These are phyloP conservation scores for Ascochyta rabiei DNA, from an alignment of 2,329 filamentous ascomycete species.

Conservation along the genomic window DNA sequence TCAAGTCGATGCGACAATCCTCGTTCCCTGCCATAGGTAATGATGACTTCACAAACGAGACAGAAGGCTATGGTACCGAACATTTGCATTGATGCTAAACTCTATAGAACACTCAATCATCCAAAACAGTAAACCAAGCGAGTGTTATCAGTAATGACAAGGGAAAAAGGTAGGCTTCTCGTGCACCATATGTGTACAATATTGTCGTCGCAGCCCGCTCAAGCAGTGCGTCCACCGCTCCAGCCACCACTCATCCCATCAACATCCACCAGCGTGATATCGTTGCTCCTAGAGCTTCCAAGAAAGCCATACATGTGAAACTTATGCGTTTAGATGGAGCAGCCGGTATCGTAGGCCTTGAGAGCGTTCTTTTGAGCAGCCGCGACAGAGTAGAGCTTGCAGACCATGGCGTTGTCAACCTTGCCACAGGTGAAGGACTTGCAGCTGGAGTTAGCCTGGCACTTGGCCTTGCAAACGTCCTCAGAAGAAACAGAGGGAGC, in stretches of 20 bases:
- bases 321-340: slow-evolving; percentile 7
- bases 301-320: background rate
- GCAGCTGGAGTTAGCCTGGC: slow-evolving; percentile 16
- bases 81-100: slow-evolving; percentile 2
- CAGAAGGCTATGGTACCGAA: background rate
- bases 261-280: background rate
- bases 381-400: slow-evolving; percentile 16
- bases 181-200: background rate
- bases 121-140: background rate
- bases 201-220: background rate
- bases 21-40: background rate
- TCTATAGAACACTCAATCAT: slow-evolving; percentile 1
- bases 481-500: slow-evolving; percentile 13
- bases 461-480: slow-evolving; percentile 17
- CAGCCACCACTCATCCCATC: background rate
- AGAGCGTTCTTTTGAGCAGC: slow-evolving; percentile 10
- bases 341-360: slow-evolving; percentile 21
- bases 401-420: slow-evolving; percentile 6
- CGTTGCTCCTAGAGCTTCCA: background rate
- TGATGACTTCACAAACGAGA: background rate
- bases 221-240: slow-evolving; percentile 5
- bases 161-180: background rate
- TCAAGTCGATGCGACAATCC: no score
- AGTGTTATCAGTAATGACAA: background rate
- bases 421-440: slow-evolving; percentile 20